Evolutionary conservation across 1,139 yeast species (phyloP).

Genomic region (Pichia sp.): DNA sequence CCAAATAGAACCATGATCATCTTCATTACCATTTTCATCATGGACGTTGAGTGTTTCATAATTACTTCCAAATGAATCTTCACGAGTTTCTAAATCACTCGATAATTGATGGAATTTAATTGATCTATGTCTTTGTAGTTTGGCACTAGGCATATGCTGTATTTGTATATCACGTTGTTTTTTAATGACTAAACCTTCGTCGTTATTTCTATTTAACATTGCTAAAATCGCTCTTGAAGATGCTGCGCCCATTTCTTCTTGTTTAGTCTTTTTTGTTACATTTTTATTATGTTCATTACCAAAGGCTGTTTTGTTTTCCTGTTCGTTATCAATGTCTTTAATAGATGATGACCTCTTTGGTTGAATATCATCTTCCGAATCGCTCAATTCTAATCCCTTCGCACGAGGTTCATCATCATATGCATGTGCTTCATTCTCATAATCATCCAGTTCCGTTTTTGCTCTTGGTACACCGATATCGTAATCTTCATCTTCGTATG

Average conservation of each 20-base stretch:
- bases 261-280: neutral
- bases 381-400: neutral
- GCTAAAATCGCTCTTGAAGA: conserved; percentile 4
- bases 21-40: neutral
- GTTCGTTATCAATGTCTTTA: no score
- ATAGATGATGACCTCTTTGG: no score
- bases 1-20: conserved; percentile 4
- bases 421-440: neutral
- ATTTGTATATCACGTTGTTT: conserved; percentile 4
- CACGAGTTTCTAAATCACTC: conserved; percentile 9
- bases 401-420: neutral
- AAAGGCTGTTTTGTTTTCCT: neutral
- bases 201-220: conserved; percentile 8
- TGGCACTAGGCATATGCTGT: conserved; percentile 11
- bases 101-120: conserved; percentile 16
- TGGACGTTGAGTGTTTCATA: neutral
- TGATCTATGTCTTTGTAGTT: conserved; percentile 6
- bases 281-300: neutral
- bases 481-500: no score
- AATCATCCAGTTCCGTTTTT: no score
- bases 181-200: neutral
- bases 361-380: no score
- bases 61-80: neutral
- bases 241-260: neutral
- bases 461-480: no score